A percentile compares a stretch with the other conserved stretches of the same genome.
Conservation (phyloP, 2,329 filamentous ascomycete species). For the Neobulgaria alba region DNA sequence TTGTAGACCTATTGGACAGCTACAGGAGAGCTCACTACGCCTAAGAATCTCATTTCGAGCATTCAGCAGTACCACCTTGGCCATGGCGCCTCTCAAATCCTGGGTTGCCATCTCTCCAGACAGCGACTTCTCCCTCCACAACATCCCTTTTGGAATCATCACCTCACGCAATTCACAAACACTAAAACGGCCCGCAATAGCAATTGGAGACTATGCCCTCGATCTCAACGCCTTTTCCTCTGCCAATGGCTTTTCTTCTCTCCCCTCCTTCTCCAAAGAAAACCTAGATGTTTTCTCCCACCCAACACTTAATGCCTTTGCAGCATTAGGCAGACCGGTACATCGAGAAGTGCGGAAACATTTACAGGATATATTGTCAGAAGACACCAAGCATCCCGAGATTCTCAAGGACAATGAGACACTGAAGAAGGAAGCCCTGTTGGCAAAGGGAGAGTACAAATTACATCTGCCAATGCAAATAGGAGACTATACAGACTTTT, state of each 20-base stretch:
- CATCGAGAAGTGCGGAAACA: conserved; percentile 61
- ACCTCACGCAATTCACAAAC: conserved; percentile 37
- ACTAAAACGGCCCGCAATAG: conserved; percentile 50
- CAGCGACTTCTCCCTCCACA: conserved; percentile 56
- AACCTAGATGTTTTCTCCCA: conserved; percentile 55
- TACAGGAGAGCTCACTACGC: neutral
- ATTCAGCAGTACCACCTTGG: conserved; percentile 4
- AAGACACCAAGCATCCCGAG: conserved; percentile 48
- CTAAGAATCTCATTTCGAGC: conserved; percentile 1
- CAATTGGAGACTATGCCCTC: conserved; percentile 59
- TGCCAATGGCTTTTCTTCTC: conserved; percentile 48
- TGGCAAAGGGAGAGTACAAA: conserved; percentile 50
- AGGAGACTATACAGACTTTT: conserved; percentile 82
- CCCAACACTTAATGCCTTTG: conserved; percentile 64
- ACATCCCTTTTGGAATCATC: conserved; percentile 72
- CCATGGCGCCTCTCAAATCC: conserved; percentile 25
- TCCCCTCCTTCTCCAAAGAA: conserved; percentile 39
- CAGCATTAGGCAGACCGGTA: conserved; percentile 57
- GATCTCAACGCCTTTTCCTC: conserved; percentile 55
- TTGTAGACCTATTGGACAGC: neutral
- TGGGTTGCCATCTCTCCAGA: conserved; percentile 26
- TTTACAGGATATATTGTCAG: conserved; percentile 58
- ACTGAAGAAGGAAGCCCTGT: conserved; percentile 48
- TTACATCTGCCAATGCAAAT: conserved; percentile 70
- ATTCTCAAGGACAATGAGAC: conserved; percentile 53